phyloP scores from a whole-genome alignment of 1,284 basidiomycete species.

The Cryptococcus sp. region DNA sequence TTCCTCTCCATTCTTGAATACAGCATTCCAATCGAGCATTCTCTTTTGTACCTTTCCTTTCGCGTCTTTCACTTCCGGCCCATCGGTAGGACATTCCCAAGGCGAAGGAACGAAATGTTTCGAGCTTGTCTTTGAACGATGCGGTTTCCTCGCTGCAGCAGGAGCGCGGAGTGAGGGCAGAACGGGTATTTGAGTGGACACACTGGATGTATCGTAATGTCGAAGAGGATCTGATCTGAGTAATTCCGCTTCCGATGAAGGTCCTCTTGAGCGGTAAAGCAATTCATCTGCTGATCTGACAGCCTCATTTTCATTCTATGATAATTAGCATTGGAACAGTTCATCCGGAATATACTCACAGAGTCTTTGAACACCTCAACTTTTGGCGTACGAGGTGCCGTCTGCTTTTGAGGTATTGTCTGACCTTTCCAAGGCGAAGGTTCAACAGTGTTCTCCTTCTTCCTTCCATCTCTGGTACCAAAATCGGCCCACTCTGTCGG shows the following conservation, averaged over 20 bases:
- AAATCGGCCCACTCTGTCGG: slow-evolving; percentile 50
- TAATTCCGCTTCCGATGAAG: slow-evolving; percentile 48
- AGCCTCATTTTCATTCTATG: slow-evolving; percentile 19
- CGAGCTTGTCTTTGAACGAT: slow-evolving; percentile 17
- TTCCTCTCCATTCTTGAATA: slow-evolving; percentile 45
- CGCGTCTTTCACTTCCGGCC: slow-evolving; percentile 31
- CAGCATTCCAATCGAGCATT: slow-evolving; percentile 46
- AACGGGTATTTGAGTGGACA: slow-evolving; percentile 22
- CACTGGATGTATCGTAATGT: slow-evolving; percentile 42
- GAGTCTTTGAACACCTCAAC: slow-evolving; percentile 53
- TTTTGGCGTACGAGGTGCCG: slow-evolving; percentile 48
- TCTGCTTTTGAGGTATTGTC: slow-evolving; percentile 43
- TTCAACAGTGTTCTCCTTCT: slow-evolving; percentile 52
- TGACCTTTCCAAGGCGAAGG: slow-evolving; percentile 52
- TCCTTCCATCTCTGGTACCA: slow-evolving; percentile 49
- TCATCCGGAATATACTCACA: slow-evolving; percentile 24
- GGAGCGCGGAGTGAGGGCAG: slow-evolving; percentile 28
- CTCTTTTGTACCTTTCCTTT: slow-evolving; percentile 42
- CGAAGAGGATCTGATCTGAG: slow-evolving; percentile 58
- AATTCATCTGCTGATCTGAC: slow-evolving; percentile 39
- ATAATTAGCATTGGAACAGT: slow-evolving; percentile 1
- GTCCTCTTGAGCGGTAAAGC: slow-evolving; percentile 36
- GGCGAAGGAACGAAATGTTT: slow-evolving; percentile 16
- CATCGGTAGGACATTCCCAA: slow-evolving; percentile 43
- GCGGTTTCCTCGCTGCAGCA: slow-evolving; percentile 26